Base-by-base conservation (phyloP, 83 land plant genomes). In the Picea abies region DNA sequence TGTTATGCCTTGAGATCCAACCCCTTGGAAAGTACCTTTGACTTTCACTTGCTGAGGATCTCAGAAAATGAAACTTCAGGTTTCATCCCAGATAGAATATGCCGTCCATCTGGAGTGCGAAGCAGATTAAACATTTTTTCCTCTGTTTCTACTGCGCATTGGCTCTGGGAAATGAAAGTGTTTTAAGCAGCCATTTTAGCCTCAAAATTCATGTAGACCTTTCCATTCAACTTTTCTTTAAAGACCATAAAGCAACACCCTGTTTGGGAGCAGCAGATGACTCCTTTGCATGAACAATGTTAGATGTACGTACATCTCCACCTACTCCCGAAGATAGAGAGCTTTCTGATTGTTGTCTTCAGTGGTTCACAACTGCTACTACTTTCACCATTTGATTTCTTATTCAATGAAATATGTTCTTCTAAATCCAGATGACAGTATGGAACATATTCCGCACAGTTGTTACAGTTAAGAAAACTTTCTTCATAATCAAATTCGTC, bases 341-440 rank as follows among this genome's bases (percentile, higher is more conserved):
- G 58, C 56, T 73, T 73, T 73, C 58, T 39, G 39, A 73, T 2
- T 44, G 58, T 41, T 44, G 7, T 71, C 35, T 71, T n/a, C 22
- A 73, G 25, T n/a, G 25, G 77, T 22, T 73, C 77, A 73, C 77
- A 73, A 44, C 58, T 73, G 56, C 58, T 73, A n/a, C 77, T 73
- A 47, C 77, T 73, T 73, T 73, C 58, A 73, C 77, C 77, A 44
- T 22, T 73, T 73, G n/a, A 23, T 23, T 25, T 73, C 25, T 73
- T 73, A 44, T 73, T 44, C 8, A 44, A 23, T 17, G 12, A 44
- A 73, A 11, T 8, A 22, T 11, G 58, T 73, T 73, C 75, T 41
- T 37, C 77, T 22, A 44, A 73, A 73, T 44, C 26, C 32, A 73
- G 41, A 47, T 73, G 26, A n/a, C 58, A 44, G 22, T 73, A 73